Conservation (phyloP, 176 grass and related monocot genomes). For the Rhynchospora pubera region DNA sequence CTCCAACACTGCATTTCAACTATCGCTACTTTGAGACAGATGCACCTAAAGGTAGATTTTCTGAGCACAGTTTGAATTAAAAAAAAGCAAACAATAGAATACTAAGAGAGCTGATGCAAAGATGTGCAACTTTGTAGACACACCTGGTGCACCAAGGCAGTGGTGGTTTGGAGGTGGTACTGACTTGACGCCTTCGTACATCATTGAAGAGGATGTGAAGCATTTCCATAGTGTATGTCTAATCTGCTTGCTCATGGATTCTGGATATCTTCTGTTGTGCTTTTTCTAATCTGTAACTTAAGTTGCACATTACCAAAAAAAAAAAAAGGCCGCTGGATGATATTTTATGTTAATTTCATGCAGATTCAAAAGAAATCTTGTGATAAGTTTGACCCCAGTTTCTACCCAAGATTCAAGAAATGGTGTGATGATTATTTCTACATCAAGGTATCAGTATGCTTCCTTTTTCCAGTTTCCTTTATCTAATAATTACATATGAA, state of each 20-base stretch:
- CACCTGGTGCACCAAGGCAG: conserved; percentile 77
- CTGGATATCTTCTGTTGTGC: background rate
- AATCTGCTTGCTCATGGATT: background rate
- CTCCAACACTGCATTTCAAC: conserved; percentile 95
- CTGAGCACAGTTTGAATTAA: background rate
- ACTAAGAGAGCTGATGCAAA: background rate
- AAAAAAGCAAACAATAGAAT: background rate
- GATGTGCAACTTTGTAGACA: conserved; percentile 39
- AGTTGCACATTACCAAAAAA: background rate
- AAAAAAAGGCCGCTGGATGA: background rate
- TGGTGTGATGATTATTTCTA: conserved; percentile 99
- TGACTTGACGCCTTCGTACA: conserved; percentile 90
- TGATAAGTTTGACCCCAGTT: conserved; percentile 91
- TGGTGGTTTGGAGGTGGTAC: conserved; percentile 99
- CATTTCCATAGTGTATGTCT: conserved; percentile 89
- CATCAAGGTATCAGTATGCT: conserved; percentile 63
- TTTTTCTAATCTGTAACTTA: background rate
- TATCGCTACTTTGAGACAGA: conserved; percentile 99
- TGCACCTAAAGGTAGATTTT: conserved; percentile 72
- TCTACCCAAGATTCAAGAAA: conserved; percentile 97
- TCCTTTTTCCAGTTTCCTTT: background rate
- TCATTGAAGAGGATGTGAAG: conserved; percentile 98
- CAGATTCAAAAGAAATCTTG: conserved; percentile 92
- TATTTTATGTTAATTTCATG: conserved; percentile 15
- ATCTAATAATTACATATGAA: background rate